Evolutionary conservation across 192 early-diverging fungal species (phyloP), one percentile per base, ranked within the genome.

Genomic region (Backusella australiensis): DNA sequence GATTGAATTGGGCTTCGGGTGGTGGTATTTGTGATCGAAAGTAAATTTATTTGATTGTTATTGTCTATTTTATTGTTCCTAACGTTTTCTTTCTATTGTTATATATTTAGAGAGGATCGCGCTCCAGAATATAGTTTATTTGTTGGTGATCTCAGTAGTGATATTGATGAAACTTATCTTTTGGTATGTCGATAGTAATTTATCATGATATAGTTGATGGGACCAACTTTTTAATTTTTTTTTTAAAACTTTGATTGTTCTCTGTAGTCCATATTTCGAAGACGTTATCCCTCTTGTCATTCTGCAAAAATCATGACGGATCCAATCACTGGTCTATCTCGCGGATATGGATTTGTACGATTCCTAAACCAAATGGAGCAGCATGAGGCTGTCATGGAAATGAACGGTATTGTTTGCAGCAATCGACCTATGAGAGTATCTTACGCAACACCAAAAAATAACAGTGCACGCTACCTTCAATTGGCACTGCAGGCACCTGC

Each of bases 331-430:
- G 89, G 90, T 39, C 78, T 91, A 79, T 91, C 96, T 49, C 86
- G 94, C 67, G 93, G 96, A 17, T 99, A 96, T 83, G 97, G 96
- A 21, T 99, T 99, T 86, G 95, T 97, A 71, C 92, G 96, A 15
- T 97, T 99, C 76, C 79, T 84, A 34, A 92, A 94, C 67, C 94
- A 96, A 80, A 78, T 85, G 19, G 97, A 99, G 77, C 93, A 95
- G 74, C 90, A 94, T 75, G 92, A 94, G n/a, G 96, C 97, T 2
- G 85, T 99, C 65, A 82, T 86, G 17, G 95, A 97, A 75, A 97
- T 99, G 96, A 89, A 95, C 67, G 95, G 97, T 69, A 78, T 91
- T 12, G 78, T 90, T 81, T 86, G 87, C 73, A 95, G 95, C 14
- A 91, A 91, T 21, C 88, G 96, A 38, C 87, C 95, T 14, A 95